Evolutionary conservation across 2,329 filamentous ascomycete genomes (phyloP).

Genomic region (Coniochaeta sp.): DNA sequence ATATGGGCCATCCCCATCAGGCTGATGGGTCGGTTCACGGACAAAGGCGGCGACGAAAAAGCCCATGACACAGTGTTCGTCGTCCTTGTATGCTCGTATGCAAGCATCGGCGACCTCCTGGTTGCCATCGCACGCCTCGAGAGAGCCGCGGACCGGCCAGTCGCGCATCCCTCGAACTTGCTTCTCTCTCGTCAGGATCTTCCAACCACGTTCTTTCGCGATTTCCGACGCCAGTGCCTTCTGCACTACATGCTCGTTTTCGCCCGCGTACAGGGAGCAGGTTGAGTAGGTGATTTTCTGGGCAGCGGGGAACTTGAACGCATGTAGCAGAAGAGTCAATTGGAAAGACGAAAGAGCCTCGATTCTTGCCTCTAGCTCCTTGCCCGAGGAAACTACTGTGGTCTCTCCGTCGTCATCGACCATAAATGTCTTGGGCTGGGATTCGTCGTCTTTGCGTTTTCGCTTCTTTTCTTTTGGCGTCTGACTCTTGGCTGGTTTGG

Average conservation of each 20-base stretch:
- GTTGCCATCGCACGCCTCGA: constrained; percentile 40
- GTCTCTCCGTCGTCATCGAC: constrained; percentile 17
- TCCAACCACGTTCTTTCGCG: constrained; percentile 66
- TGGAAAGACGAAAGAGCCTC: constrained; percentile 75
- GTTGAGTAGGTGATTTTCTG: constrained; percentile 83
- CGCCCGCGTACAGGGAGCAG: constrained; percentile 78
- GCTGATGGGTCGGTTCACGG: constrained; percentile 33
- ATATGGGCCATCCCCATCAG: constrained; percentile 18
- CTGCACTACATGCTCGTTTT: constrained; percentile 83
- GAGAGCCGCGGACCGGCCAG: constrained; percentile 64
- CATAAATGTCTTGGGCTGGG: constrained; percentile 9
- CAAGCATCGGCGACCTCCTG: constrained; percentile 61
- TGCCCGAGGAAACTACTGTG: constrained; percentile 35
- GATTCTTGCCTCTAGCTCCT: constrained; percentile 57
- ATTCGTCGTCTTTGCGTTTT: constrained; percentile 31
- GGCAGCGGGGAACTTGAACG: constrained; percentile 72
- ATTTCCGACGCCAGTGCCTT: constrained; percentile 61
- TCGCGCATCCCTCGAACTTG: constrained; percentile 70
- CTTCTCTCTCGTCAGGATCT: constrained; percentile 60
- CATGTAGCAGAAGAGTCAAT: constrained; percentile 72
- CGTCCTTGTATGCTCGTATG: constrained; percentile 73
- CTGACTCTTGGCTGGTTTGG: constrained; percentile 6
- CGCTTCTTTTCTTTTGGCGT: constrained; percentile 31
- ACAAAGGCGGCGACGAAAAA: constrained; percentile 93
- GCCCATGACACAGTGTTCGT: constrained; percentile 80